Conservation (phyloP, 768 basidiomycete species). For the Hypsizygus marmoreus region DNA sequence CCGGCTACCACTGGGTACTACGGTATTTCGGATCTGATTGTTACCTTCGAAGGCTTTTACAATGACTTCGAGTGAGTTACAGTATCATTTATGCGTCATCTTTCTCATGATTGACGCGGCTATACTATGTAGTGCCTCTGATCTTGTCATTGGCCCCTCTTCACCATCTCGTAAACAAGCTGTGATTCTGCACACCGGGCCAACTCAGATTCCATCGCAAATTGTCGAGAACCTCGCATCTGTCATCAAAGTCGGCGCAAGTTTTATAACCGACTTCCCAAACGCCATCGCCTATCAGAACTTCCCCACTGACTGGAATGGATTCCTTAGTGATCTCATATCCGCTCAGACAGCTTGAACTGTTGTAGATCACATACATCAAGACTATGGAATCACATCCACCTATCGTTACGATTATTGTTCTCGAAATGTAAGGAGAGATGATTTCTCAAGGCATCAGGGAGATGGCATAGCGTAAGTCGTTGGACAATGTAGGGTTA, state of each 20-base stretch:
- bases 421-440: too few species aligned
- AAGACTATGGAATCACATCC: too few species aligned
- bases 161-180: constrained; percentile 28
- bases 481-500: too few species aligned
- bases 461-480: too few species aligned
- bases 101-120: neutral
- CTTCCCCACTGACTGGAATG: constrained; percentile 12
- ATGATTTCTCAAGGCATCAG: too few species aligned
- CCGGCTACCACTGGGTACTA: constrained; percentile 23
- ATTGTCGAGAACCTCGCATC: constrained; percentile 23
- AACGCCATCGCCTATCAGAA: constrained; percentile 10
- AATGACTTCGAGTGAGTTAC: constrained; percentile 27
- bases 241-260: constrained; percentile 23
- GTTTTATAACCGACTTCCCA: constrained; percentile 31
- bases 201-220: constrained; percentile 21
- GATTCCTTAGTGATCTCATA: constrained; percentile 8
- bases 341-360: constrained; percentile 5
- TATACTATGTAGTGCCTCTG: constrained; percentile 19
- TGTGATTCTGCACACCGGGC: constrained; percentile 32
- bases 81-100: neutral
- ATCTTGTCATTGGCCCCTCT: constrained; percentile 18
- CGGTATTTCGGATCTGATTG: constrained; percentile 28
- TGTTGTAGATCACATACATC: too few species aligned
- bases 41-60: constrained; percentile 30
- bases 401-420: too few species aligned